These are phyloP conservation scores for Pyricularia pennisetigena DNA, from an alignment of 2,329 filamentous ascomycete genomes.

Conservation along the genomic window DNA sequence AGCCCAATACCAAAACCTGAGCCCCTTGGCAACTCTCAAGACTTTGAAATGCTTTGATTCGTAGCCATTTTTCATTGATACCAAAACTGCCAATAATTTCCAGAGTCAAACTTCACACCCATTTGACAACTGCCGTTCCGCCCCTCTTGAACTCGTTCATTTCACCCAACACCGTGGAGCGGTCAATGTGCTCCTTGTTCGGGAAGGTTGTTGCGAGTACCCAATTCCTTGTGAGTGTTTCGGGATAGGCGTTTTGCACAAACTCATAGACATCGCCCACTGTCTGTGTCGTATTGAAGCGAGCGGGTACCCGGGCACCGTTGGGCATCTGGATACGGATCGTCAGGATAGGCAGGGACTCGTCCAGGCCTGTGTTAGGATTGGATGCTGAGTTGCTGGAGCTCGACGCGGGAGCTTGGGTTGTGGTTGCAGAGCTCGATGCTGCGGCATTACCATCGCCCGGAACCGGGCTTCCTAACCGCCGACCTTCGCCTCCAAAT, in stretches of 20 bases:
- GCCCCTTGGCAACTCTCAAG: not conserved
- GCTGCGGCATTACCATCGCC: conserved; percentile 29
- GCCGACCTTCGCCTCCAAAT: conserved; percentile 61
- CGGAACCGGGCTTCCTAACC: conserved; percentile 69
- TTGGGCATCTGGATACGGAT: conserved; percentile 73
- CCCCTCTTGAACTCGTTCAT: conserved; percentile 57
- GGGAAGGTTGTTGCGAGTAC: conserved; percentile 77
- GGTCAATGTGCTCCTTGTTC: conserved; percentile 69
- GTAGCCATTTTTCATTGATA: not conserved
- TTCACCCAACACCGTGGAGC: conserved; percentile 45
- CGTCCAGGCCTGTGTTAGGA: conserved; percentile 40
- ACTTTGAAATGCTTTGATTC: not conserved
- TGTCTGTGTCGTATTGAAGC: conserved; percentile 74
- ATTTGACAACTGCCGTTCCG: conserved; percentile 56
- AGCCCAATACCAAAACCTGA: not conserved
- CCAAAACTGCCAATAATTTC: not conserved
- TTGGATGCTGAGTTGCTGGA: conserved; percentile 15
- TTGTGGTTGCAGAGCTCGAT: conserved; percentile 21
- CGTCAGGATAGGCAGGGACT: conserved; percentile 56
- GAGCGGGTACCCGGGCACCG: conserved; percentile 64
- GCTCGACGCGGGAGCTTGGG: conserved; percentile 22
- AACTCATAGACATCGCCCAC: conserved; percentile 71
- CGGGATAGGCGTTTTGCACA: conserved; percentile 53
- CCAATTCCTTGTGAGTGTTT: conserved; percentile 50
- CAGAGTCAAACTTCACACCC: conserved; percentile 21